Conservation (phyloP, 148 eudicot species). For the Persicaria tinctoria region DNA sequence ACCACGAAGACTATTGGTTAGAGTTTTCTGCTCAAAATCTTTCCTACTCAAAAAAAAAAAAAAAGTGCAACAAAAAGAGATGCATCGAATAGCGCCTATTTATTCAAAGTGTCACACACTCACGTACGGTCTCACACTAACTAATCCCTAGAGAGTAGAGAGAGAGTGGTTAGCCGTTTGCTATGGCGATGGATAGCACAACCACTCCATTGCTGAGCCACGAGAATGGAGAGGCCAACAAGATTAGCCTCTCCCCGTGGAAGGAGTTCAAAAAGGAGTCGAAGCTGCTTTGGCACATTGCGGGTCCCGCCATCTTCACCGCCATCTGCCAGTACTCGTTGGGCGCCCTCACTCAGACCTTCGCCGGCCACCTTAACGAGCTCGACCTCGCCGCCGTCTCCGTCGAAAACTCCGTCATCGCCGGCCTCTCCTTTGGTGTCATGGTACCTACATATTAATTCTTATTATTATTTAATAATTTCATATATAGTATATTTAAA, state of each 20-base stretch:
- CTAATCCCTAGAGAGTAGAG: no score
- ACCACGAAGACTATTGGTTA: no score
- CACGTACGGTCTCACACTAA: no score
- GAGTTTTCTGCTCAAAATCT: no score
- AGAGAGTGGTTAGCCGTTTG: no score
- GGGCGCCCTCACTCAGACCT: conserved; percentile 31
- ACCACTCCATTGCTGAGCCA: not conserved
- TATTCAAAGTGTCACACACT: no score
- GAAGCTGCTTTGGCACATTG: conserved; percentile 27
- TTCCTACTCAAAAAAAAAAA: no score
- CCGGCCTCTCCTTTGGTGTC: conserved; percentile 31
- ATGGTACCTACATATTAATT: conserved; percentile 22
- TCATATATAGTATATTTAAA: not conserved
- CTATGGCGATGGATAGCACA: not conserved
- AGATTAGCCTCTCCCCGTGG: not conserved
- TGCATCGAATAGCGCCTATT: no score
- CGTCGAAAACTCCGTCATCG: conserved; percentile 33
- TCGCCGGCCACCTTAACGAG: conserved; percentile 25
- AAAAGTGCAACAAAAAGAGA: no score
- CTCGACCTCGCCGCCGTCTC: conserved; percentile 36
- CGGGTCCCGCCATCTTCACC: conserved; percentile 31
- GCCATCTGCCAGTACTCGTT: conserved; percentile 32
- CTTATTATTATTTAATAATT: no score
- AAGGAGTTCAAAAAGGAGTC: conserved; percentile 25
- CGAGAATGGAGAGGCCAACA: not conserved